Base-by-base conservation (phyloP, 1,284 basidiomycete species). In the Peniophora sp. region DNA sequence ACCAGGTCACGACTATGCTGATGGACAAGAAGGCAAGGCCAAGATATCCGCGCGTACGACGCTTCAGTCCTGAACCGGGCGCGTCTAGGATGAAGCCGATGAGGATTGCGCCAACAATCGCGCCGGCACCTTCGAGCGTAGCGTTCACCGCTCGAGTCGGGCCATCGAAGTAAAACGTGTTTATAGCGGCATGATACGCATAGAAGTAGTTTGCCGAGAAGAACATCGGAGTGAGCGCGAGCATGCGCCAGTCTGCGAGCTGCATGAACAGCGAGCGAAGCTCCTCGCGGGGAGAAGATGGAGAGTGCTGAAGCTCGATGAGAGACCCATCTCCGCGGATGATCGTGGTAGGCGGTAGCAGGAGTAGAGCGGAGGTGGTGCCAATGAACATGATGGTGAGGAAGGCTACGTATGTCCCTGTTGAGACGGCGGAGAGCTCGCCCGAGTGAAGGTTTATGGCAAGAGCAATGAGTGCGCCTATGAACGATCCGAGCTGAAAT, bases 401-500 rank as follows among this genome's bases (percentile, higher is more conserved):
- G 63, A 73, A 71, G n/a, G 65, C 69, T 51, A 72, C 63, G 59
- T 73, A 73, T 5, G 71, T 73, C 46, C 65, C 64, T 2, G 66
- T 69, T 9, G 63, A 62, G 14, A 73, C 71, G 1, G 61, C 56
- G 45, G 58, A 61, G 47, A 69, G 61, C 2, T 52, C 52, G 6
- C 68, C 68, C 1, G 45, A 53, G 45, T 58, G 51, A 52, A 67
- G 66, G 61, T 73, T 71, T 61, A 73, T 69, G 2, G 70, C 74
- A 35, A 79, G 65, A 17, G 75, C 69, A 54, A 80, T 76, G 44
- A 77, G 64, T 0, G 71, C 66, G 11, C 78, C 78, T 34, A 80
- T 69, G 36, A 77, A 71, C 19, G 72, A 72, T 34, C 78, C 73
- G 47, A 73, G 63, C 57, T 79, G 76, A 69, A 79, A 79, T 59